Percentiles rank a stretch among this genome's conserved stretches.
phyloP scores from a whole-genome alignment of 306 rosid genomes.

The Chamaecrista fasciculata region DNA sequence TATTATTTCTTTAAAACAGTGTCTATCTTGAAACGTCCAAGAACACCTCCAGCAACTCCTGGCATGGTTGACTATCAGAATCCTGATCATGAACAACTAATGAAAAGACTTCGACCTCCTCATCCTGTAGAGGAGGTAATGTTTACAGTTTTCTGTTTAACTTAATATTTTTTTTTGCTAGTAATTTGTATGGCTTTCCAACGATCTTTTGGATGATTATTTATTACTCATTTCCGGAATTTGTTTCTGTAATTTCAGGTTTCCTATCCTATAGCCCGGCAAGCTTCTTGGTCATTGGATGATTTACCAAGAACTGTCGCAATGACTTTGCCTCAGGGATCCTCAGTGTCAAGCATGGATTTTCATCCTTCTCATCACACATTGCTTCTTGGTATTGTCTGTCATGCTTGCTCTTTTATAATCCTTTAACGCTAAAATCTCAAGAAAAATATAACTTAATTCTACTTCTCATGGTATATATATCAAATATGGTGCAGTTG shows the following conservation, averaged over 20 bases:
- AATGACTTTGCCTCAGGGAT: constrained; percentile 70
- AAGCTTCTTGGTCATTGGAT: constrained; percentile 67
- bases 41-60: constrained; percentile 65
- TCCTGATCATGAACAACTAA: constrained; percentile 71
- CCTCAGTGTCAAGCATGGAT: constrained; percentile 89
- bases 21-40: constrained; percentile 70
- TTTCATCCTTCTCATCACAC: constrained; percentile 79
- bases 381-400: constrained; percentile 68
- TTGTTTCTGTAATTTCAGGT: constrained; percentile 48
- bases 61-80: constrained; percentile 70
- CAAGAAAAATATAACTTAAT: constrained; percentile 3
- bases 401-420: constrained; percentile 1
- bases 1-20: constrained; percentile 36
- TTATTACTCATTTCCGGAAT: constrained; percentile 9
- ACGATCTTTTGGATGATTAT: constrained; percentile 15
- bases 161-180: constrained; percentile 17
- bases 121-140: constrained; percentile 77
- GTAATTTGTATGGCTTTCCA: constrained; percentile 2
- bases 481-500: constrained; percentile 53
- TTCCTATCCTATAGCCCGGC: constrained; percentile 61
- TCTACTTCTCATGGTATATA: constrained; percentile 5
- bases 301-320: constrained; percentile 84
- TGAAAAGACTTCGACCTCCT: constrained; percentile 66
- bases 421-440: constrained; percentile 14
- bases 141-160: constrained; percentile 15